Evolutionary conservation across 768 basidiomycete species (phyloP).

Genomic region (Lentinula edodes): DNA sequence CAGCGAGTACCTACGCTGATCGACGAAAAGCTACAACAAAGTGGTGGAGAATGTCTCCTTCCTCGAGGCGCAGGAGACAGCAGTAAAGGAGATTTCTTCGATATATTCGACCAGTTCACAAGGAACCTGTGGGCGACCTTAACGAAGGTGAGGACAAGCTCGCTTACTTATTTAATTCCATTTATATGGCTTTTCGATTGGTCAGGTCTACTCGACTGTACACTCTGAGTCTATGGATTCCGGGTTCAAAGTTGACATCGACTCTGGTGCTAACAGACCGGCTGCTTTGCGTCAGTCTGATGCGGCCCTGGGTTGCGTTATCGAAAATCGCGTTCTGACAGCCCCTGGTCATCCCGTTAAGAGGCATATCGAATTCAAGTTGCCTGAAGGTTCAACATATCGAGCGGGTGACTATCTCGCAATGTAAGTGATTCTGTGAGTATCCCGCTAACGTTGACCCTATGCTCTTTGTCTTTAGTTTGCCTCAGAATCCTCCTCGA

Average conservation of each 20-base stretch:
- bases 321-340: constrained; percentile 34
- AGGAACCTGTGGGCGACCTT: constrained; percentile 30
- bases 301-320: constrained; percentile 30
- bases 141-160: constrained; percentile 20
- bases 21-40: constrained; percentile 27
- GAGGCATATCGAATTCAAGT: constrained; percentile 36
- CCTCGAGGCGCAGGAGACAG: constrained; percentile 37
- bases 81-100: constrained; percentile 34
- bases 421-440: constrained; percentile 22
- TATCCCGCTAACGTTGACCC: not conserved
- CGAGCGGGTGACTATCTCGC: constrained; percentile 44
- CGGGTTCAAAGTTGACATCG: constrained; percentile 24
- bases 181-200: not conserved
- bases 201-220: constrained; percentile 26
- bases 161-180: not conserved
- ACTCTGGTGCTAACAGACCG: constrained; percentile 27
- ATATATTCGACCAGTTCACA: constrained; percentile 39
- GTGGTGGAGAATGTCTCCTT: constrained; percentile 31
- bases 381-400: constrained; percentile 32
- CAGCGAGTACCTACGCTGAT: constrained; percentile 38
- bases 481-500: constrained; percentile 34
- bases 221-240: constrained; percentile 9
- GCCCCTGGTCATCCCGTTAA: constrained; percentile 31
- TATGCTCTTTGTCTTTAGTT: constrained; percentile 12
- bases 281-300: constrained; percentile 30